Evolutionary conservation across 1,139 yeast species (phyloP), one percentile per base, ranked within the genome.

Genomic region (Arxiozyma telluris): DNA sequence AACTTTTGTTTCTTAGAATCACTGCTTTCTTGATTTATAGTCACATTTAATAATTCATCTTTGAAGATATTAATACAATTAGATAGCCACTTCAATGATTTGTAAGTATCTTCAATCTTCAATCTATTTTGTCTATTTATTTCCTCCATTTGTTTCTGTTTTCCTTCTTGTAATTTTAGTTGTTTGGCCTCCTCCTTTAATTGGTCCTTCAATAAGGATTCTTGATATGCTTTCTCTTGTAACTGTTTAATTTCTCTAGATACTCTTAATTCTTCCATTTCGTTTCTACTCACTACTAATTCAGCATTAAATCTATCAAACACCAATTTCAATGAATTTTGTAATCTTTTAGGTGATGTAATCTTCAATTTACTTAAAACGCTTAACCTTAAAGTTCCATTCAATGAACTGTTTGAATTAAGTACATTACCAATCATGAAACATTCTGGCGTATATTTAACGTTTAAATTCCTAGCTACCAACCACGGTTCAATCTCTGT

Each of bases 221-320:
- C 72, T 52, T 67, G 63, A 53, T 68, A 73, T 1, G 76, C 76
- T 45, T 61, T 59, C 55, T 73, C 75, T 55, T 73, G 76, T 49
- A 66, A 50, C 50, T 71, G 68, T 53, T 69, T 70, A 3, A 73
- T 61, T 53, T 68, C 64, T 58, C 76, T 67, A 1, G 75, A 68
- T 48, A 64, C 54, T 20, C 64, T 63, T 41, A 73, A 50, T 50
- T 73, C 76, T 38, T 67, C 65, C 50, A 59, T 61, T 50, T 73
- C 76, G 1, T 65, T 60, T 54, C 67, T 66, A 54, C 71, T 71
- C 8, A 68, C 65, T 1, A 69, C 59, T 21, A 73, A 54, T 56
- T 73, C 76, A 0, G 75, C 71, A 41, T 62, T 63, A 53, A 60
- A 72, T 48, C 61, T 63, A 18, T 70, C 73, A 15, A 67, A 51